A percentile compares a stretch with the other conserved stretches of the same genome.
These are phyloP conservation scores for Galium porrigens DNA, from an alignment of 305 asterid genomes.

Conservation along the genomic window DNA sequence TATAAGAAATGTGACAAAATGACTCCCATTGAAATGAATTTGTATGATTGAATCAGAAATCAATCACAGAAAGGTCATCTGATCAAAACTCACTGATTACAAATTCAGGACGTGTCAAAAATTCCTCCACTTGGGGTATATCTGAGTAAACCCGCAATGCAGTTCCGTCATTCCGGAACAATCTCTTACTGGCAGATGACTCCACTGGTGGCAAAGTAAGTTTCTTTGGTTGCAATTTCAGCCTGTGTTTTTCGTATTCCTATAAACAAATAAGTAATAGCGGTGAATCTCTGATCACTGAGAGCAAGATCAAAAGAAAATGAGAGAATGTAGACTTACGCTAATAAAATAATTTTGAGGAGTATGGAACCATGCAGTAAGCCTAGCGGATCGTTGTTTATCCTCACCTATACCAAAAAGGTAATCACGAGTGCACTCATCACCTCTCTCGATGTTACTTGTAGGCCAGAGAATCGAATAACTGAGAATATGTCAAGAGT, in stretches of 20 bases:
- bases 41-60: slow-evolving; percentile 4
- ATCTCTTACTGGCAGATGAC: slow-evolving; percentile 33
- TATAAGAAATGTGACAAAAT: slow-evolving; percentile 4
- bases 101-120: slow-evolving; percentile 76
- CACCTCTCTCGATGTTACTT: slow-evolving; percentile 40
- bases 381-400: slow-evolving; percentile 89
- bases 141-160: slow-evolving; percentile 70
- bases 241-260: slow-evolving; percentile 56
- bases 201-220: slow-evolving; percentile 24
- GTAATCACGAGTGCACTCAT: slow-evolving; percentile 82
- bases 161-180: slow-evolving; percentile 32
- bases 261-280: slow-evolving; percentile 19
- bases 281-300: background rate
- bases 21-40: slow-evolving; percentile 3
- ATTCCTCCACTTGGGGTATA: slow-evolving; percentile 72
- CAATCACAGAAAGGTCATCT: background rate
- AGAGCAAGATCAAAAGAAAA: background rate
- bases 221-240: slow-evolving; percentile 33
- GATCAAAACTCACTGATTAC: slow-evolving; percentile 41
- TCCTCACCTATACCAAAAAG: slow-evolving; percentile 83
- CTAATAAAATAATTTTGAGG: slow-evolving; percentile 64
- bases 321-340: slow-evolving; percentile 25
- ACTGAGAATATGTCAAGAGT: slow-evolving; percentile 30
- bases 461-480: slow-evolving; percentile 86
- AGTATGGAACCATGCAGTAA: slow-evolving; percentile 96